phyloP scores from a whole-genome alignment of 495 filamentous ascomycete species.

The Aspergillus campestris region DNA sequence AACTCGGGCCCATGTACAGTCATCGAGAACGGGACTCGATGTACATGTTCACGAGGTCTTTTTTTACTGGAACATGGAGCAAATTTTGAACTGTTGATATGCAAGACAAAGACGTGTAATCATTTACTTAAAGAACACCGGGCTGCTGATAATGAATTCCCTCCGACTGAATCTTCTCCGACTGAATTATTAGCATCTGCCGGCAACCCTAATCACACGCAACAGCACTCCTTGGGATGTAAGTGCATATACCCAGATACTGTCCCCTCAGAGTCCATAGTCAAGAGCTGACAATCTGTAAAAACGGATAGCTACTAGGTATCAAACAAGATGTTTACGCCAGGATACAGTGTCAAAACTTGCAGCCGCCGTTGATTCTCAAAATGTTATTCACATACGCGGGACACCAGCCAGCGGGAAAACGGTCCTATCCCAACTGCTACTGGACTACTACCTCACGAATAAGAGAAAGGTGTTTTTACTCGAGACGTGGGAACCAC shows the following conservation, averaged over 20 bases:
- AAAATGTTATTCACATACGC: slow-evolving; percentile 5
- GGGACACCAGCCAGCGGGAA: slow-evolving; percentile 9
- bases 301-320: not conserved
- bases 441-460: slow-evolving; percentile 1
- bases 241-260: not conserved
- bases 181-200: not conserved
- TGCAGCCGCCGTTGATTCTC: not conserved
- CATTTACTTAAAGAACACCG: not conserved
- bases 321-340: not conserved
- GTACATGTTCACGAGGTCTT: not conserved
- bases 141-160: not conserved
- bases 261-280: not conserved
- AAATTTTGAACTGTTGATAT: not conserved
- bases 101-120: not conserved
- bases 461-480: slow-evolving; percentile 2
- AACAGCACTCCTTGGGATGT: not conserved
- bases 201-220: too few species aligned
- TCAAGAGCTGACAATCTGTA: not conserved
- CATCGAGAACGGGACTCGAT: not conserved
- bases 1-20: not conserved
- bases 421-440: slow-evolving; percentile 1
- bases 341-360: slow-evolving; percentile 5
- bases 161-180: not conserved
- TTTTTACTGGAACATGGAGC: not conserved
- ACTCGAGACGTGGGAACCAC: slow-evolving; percentile 3